Conservation (phyloP, 2,329 filamentous ascomycete genomes). For the Trichoderma breve region DNA sequence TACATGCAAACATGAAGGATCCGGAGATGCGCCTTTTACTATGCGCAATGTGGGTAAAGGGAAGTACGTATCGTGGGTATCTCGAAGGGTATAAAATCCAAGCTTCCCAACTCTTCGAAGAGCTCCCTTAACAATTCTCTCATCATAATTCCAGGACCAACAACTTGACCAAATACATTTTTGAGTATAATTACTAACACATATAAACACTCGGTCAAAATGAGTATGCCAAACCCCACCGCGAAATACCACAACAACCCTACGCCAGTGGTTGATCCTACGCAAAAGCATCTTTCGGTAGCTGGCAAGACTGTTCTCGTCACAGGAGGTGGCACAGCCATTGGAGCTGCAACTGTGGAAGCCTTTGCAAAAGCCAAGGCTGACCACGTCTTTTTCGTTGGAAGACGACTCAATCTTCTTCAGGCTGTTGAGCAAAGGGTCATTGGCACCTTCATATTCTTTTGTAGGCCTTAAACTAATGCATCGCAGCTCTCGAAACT, state of each 20-base stretch:
- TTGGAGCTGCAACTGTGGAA: slow-evolving; percentile 1
- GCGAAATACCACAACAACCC: background rate
- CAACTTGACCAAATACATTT: background rate
- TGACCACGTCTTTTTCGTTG: background rate
- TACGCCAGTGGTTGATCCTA: background rate
- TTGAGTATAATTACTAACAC: background rate
- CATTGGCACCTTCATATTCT: background rate
- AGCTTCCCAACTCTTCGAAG: background rate
- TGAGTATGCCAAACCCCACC: background rate
- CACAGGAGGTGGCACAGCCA: background rate
- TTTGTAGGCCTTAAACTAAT: background rate
- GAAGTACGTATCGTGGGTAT: background rate
- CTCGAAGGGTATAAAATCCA: background rate
- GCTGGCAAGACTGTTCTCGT: background rate
- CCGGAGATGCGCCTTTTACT: background rate
- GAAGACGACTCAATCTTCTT: background rate
- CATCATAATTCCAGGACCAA: background rate
- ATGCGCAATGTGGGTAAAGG: background rate
- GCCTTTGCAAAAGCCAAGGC: slow-evolving; percentile 6
- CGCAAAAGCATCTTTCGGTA: slow-evolving; percentile 1
- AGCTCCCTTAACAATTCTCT: background rate
- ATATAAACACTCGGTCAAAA: background rate
- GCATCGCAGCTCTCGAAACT: background rate
- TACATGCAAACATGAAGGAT: background rate
- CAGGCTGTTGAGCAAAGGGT: background rate